Base-by-base conservation (phyloP, 192 early-diverging fungal species). In the Allomyces macrogynus region DNA sequence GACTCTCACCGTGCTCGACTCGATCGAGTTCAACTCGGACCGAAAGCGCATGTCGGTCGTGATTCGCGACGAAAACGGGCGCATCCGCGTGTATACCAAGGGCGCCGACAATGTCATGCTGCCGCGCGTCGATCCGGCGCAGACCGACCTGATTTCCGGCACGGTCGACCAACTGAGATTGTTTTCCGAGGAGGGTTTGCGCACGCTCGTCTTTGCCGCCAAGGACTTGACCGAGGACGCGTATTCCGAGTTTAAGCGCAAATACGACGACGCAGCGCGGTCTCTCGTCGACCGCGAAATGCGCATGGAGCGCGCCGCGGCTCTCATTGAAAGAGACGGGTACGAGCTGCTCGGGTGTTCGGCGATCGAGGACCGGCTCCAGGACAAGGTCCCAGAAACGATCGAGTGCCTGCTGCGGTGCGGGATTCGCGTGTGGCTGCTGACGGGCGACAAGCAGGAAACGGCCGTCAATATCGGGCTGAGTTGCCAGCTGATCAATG, bases 41-140 rank as follows among this genome's bases (percentile, higher is more conserved):
- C 84, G 93, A 61, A 98, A 98, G 75, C 80, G 92, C 27, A 97
- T 97, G 93, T 89, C 86, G 74, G 84, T 87, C 12, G 75, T 93
- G 40, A 76, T 87, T 64, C 75, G 82, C n/a, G 78, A 81, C 63
- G 80, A 86, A 5, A 80, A 86, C 66, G 86, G 84, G 12, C 77
- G 77, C 23, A 90, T 92, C 63, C 79, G 81, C 12, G 71, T 95
- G 61, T 83, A 87, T 71, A 87, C 86, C 73, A 93, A 95, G 78
- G 93, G 49, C 49, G 65, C 65, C 44, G 65, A 66, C 24, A 66
- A 66, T 25, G 24, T 66, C 23, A 57, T 66, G n/a, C 49, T 66
- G 3, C 25, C 65, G 23, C 32, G 40, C 5, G 16, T 57, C 16
- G 49, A 57, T 2, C 16, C 49, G 16, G 49, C 49, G 16, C 16